phyloP scores from a whole-genome alignment of 2,329 filamentous ascomycete genomes.

The Pestalotiopsis sp. region DNA sequence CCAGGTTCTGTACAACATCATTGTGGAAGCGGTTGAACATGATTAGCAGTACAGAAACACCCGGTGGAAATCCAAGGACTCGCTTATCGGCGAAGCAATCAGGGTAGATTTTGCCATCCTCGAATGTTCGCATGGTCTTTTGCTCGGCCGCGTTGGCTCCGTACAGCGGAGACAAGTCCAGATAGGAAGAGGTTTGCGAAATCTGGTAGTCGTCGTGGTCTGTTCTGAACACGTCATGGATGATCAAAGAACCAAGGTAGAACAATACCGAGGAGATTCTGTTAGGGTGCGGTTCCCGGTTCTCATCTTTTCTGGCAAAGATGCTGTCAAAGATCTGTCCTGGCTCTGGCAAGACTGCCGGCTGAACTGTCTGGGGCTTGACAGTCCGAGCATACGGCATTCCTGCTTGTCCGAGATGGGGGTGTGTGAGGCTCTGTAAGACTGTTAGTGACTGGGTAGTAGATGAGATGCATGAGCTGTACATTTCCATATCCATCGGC shows the following conservation, averaged over 20 bases:
- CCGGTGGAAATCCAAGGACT: slow-evolving; percentile 70
- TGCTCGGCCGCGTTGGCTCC: slow-evolving; percentile 69
- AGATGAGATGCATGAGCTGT: not conserved
- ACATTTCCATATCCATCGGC: slow-evolving; percentile 14
- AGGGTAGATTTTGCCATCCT: slow-evolving; percentile 71
- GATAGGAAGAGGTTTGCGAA: slow-evolving; percentile 70
- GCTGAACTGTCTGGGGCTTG: slow-evolving; percentile 56
- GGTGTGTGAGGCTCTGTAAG: slow-evolving; percentile 59
- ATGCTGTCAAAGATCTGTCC: slow-evolving; percentile 68
- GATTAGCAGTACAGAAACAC: slow-evolving; percentile 70
- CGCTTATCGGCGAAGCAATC: slow-evolving; percentile 74
- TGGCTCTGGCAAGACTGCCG: slow-evolving; percentile 64
- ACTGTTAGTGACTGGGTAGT: not conserved
- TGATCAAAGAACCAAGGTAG: slow-evolving; percentile 72
- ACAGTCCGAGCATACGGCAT: slow-evolving; percentile 71
- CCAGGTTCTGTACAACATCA: slow-evolving; percentile 76
- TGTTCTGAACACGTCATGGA: slow-evolving; percentile 36
- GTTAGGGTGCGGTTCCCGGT: slow-evolving; percentile 65
- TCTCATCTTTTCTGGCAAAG: slow-evolving; percentile 58
- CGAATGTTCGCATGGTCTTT: slow-evolving; percentile 67
- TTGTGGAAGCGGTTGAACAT: slow-evolving; percentile 91
- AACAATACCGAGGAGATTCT: slow-evolving; percentile 76
- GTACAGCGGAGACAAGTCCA: slow-evolving; percentile 73
- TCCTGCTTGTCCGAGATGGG: slow-evolving; percentile 64
- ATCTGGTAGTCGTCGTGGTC: slow-evolving; percentile 4